A percentile compares a stretch with the other conserved stretches of the same genome.
Conservation (phyloP, 2,329 filamentous ascomycete genomes). For the Cordyceps pruinosa region DNA sequence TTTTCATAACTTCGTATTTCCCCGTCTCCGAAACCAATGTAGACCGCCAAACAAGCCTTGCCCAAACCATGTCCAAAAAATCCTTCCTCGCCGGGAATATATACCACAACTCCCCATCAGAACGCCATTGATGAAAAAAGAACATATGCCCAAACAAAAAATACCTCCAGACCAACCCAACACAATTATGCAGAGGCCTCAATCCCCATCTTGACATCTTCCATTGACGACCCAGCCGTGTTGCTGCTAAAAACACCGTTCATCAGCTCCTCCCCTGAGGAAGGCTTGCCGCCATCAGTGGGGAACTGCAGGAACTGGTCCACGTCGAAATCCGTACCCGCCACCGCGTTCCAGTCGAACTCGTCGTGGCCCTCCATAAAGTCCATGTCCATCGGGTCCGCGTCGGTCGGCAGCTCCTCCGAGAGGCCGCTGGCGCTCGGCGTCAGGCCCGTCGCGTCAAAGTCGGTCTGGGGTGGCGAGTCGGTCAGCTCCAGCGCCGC, state of each 20-base stretch:
- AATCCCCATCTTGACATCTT: constrained; percentile 11
- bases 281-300: constrained; percentile 37
- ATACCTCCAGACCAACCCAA: not conserved
- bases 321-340: constrained; percentile 48
- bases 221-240: not conserved
- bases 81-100: not conserved
- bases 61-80: not conserved
- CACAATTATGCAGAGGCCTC: constrained; percentile 5
- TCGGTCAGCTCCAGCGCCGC: constrained; percentile 29
- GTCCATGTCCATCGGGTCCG: constrained; percentile 37
- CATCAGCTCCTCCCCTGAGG: constrained; percentile 28
- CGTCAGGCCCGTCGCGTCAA: constrained; percentile 34
- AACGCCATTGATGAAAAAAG: not conserved
- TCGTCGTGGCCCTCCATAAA: constrained; percentile 40
- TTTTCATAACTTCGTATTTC: not conserved
- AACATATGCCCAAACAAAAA: not conserved
- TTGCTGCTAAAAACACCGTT: constrained; percentile 23
- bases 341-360: constrained; percentile 48
- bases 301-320: constrained; percentile 55
- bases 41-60: not conserved
- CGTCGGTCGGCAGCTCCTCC: constrained; percentile 30
- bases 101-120: not conserved
- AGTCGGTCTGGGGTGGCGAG: constrained; percentile 40
- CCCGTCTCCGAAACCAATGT: not conserved
- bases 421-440: constrained; percentile 40